Evolutionary conservation across 805 yeast genomes (phyloP).

Genomic region (Lipomyces spencermartinsiae): DNA sequence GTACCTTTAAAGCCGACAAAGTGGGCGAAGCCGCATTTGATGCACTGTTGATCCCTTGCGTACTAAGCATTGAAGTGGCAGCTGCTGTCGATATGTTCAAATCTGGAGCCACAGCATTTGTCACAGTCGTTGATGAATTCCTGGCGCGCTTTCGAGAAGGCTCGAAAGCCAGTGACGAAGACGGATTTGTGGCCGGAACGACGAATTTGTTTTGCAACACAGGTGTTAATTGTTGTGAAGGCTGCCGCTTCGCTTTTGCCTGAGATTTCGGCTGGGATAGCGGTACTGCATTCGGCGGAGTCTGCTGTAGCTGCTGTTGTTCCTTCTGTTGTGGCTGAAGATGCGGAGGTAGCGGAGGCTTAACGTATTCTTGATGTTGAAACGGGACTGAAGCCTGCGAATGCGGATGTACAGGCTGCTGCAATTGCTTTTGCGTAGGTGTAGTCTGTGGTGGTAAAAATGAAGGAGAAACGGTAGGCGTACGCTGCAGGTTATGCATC

Average conservation of each 20-base stretch:
- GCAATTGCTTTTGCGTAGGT: slow-evolving; percentile 10
- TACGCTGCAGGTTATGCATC: slow-evolving; percentile 7
- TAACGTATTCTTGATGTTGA: slow-evolving; percentile 24
- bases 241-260: background rate
- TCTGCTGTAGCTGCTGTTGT: slow-evolving; percentile 15
- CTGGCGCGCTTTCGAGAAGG: background rate
- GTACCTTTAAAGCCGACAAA: background rate
- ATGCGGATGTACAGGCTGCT: slow-evolving; percentile 21
- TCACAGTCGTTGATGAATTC: background rate
- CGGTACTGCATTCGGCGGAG: background rate
- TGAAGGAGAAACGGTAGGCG: background rate
- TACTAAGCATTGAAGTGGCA: background rate
- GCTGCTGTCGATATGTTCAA: background rate
- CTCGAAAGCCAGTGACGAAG: background rate
- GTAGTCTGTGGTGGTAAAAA: background rate
- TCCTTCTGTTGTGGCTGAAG: slow-evolving; percentile 34
- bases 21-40: slow-evolving; percentile 1
- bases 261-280: background rate
- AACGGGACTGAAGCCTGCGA: slow-evolving; percentile 25
- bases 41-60: background rate
- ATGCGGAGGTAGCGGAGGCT: slow-evolving; percentile 14
- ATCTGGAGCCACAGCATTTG: background rate
- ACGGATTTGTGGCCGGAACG: background rate
- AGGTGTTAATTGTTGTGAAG: background rate
- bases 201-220: background rate